phyloP scores from a whole-genome alignment of 495 filamentous ascomycete species.

The Melanomma pulvis-pyrius region DNA sequence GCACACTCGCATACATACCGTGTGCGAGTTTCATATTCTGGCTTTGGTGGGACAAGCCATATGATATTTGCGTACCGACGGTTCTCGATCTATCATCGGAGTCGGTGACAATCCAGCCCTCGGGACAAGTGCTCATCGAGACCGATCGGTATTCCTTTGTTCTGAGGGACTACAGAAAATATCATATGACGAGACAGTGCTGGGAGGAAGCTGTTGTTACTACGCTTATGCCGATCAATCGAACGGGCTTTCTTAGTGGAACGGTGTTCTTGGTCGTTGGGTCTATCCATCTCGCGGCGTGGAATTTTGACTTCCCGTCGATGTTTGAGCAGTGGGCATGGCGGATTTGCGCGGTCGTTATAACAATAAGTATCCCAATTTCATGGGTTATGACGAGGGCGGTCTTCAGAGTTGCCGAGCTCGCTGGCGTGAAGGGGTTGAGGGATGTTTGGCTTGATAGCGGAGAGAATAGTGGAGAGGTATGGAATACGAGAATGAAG shows the following conservation, averaged over 20 bases:
- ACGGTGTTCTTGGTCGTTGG: not conserved
- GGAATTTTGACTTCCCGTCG: conserved; percentile 12
- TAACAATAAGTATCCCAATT: conserved; percentile 1
- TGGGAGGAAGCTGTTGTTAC: not conserved
- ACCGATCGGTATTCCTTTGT: not conserved
- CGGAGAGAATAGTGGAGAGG: not conserved
- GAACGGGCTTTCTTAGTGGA: not conserved
- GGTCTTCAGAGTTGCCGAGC: not conserved
- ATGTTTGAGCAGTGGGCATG: not conserved
- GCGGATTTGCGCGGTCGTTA: not conserved
- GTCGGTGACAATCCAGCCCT: not conserved
- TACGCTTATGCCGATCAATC: not conserved
- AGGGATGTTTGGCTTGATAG: no score
- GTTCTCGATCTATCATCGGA: not conserved
- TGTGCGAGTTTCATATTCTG: not conserved
- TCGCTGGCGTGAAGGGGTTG: not conserved
- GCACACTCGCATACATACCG: conserved; percentile 8
- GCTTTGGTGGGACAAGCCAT: conserved; percentile 22
- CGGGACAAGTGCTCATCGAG: not conserved
- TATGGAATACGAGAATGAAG: not conserved
- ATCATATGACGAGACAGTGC: not conserved
- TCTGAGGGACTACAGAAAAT: not conserved
- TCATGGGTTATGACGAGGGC: not conserved
- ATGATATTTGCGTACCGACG: not conserved
- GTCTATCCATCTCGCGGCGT: conserved; percentile 9